These are phyloP conservation scores for Pleurotus sapidus DNA, from an alignment of 768 basidiomycete genomes.

Conservation along the genomic window DNA sequence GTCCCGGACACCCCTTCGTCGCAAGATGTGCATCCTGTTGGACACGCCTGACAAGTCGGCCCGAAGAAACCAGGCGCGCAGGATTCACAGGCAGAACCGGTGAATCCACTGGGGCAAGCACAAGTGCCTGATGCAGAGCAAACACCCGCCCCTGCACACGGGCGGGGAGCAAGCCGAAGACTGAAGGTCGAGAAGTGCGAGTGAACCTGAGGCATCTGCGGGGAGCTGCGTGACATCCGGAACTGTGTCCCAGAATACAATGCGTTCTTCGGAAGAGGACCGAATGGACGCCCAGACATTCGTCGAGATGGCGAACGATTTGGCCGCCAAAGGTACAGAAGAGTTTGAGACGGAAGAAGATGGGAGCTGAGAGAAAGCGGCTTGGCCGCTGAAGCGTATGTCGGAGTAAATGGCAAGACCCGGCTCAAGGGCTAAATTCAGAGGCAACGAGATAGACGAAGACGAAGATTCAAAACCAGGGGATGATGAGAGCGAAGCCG, in stretches of 20 bases:
- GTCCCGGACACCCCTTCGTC: slow-evolving; percentile 79
- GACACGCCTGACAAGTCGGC: slow-evolving; percentile 65
- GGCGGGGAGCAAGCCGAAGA: slow-evolving; percentile 73
- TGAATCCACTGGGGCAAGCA: slow-evolving; percentile 70
- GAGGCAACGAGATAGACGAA: slow-evolving; percentile 54
- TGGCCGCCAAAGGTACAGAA: slow-evolving; percentile 48
- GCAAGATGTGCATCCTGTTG: slow-evolving; percentile 64
- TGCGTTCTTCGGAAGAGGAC: slow-evolving; percentile 49
- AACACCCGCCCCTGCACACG: slow-evolving; percentile 70
- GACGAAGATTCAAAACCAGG: slow-evolving; percentile 63
- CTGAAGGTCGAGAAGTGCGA: slow-evolving; percentile 70
- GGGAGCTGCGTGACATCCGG: slow-evolving; percentile 75
- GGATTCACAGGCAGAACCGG: slow-evolving; percentile 75
- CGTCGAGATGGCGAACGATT: slow-evolving; percentile 65
- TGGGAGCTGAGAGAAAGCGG: slow-evolving; percentile 58
- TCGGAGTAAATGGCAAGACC: slow-evolving; percentile 67
- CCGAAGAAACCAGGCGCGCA: slow-evolving; percentile 80
- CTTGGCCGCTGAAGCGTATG: slow-evolving; percentile 62
- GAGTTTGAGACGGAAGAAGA: slow-evolving; percentile 42
- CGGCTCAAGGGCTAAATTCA: slow-evolving; percentile 62
- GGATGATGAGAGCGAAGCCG: slow-evolving; percentile 54
- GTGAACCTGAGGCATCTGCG: slow-evolving; percentile 36
- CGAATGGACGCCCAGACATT: slow-evolving; percentile 69
- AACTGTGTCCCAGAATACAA: slow-evolving; percentile 78
- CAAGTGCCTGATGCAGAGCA: slow-evolving; percentile 75